Conservation (phyloP, 768 basidiomycete genomes). For the Krasilnikovozyma curviuscula region DNA sequence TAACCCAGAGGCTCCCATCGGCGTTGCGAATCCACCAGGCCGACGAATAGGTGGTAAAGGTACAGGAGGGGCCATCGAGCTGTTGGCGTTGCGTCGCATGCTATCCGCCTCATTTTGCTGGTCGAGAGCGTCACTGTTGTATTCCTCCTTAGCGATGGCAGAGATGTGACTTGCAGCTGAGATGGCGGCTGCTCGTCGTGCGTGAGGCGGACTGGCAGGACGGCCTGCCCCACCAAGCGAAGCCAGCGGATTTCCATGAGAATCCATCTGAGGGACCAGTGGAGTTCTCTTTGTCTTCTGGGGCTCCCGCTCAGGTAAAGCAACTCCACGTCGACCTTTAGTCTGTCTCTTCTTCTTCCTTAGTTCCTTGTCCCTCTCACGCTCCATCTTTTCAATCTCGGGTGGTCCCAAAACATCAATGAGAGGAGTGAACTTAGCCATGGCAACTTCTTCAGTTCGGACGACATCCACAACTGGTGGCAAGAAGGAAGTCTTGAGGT, state of each 20-base stretch:
- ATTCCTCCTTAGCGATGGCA: conserved; percentile 39
- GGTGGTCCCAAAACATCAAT: conserved; percentile 74
- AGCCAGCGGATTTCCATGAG: conserved; percentile 2
- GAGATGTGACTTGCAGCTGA: conserved; percentile 69
- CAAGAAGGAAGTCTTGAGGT: conserved; percentile 71
- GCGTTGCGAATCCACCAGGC: no score
- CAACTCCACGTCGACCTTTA: conserved; percentile 57
- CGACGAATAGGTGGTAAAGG: background rate
- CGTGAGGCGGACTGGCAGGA: background rate
- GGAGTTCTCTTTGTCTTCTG: conserved; percentile 79
- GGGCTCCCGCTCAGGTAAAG: conserved; percentile 80
- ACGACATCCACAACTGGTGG: conserved; percentile 49
- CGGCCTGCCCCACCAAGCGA: conserved; percentile 1
- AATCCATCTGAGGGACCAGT: conserved; percentile 38
- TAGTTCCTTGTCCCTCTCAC: conserved; percentile 82
- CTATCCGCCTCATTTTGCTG: no score
- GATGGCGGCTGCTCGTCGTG: conserved; percentile 62
- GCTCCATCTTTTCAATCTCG: conserved; percentile 73
- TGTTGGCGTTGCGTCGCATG: background rate
- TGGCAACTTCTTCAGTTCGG: conserved; percentile 50
- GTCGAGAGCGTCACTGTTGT: background rate
- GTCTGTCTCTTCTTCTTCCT: conserved; percentile 52
- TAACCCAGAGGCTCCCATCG: background rate
- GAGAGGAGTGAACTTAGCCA: conserved; percentile 57
- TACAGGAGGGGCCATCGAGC: background rate